phyloP scores from a whole-genome alignment of 1,139 yeast genomes.

The Martiniozyma asiatica region DNA sequence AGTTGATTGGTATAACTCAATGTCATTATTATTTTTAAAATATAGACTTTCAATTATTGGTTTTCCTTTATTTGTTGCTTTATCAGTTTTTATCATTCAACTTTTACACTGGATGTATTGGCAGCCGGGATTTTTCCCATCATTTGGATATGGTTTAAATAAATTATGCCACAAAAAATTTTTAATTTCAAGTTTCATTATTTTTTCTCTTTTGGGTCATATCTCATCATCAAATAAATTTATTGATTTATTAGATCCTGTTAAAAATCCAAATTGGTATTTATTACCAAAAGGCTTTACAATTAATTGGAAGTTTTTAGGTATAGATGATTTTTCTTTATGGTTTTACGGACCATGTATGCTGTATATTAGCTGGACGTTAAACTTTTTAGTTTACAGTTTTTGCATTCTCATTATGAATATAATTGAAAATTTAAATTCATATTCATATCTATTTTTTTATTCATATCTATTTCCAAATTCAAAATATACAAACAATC shows the following conservation, averaged over 20 bases:
- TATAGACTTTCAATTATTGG: conserved; percentile 54
- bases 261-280: conserved; percentile 20
- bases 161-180: conserved; percentile 22
- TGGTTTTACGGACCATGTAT: conserved; percentile 52
- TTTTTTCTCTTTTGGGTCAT: conserved; percentile 12
- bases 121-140: conserved; percentile 33
- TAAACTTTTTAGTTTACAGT: conserved; percentile 20
- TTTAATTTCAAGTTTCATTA: conserved; percentile 12
- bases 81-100: conserved; percentile 36
- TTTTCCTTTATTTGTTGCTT: conserved; percentile 38
- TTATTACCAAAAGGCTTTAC: conserved; percentile 9
- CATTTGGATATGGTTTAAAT: conserved; percentile 36
- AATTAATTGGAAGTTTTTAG: conserved; percentile 43
- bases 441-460: too few species aligned
- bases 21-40: conserved; percentile 46
- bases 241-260: conserved; percentile 38
- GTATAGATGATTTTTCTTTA: conserved; percentile 46
- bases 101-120: conserved; percentile 26
- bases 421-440: too few species aligned
- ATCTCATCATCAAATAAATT: conserved; percentile 27
- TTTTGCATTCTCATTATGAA: neutral
- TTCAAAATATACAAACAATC: too few species aligned
- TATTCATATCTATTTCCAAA: too few species aligned
- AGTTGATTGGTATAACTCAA: conserved; percentile 32
- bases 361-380: conserved; percentile 37